Conservation (phyloP, 208 protist species). For the Trypanosomatidae sp. region DNA sequence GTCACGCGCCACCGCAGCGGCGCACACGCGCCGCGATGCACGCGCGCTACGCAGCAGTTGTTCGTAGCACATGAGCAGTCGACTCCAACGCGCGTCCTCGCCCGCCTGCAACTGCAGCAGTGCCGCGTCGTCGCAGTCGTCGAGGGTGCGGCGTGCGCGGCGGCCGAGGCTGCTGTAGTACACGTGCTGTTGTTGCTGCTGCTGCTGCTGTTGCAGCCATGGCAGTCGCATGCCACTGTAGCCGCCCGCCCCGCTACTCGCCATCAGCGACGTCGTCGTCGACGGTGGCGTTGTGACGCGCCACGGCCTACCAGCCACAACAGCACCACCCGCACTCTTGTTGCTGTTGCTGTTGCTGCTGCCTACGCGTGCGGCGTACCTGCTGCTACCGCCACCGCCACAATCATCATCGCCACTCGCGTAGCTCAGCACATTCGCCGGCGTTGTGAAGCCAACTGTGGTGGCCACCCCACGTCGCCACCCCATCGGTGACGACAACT, state of each 20-base stretch:
- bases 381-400: no score
- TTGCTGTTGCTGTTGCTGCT: no score
- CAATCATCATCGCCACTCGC: no score
- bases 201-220: neutral
- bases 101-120: constrained; percentile 16
- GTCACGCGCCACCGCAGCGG: constrained; percentile 17
- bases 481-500: no score
- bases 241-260: neutral
- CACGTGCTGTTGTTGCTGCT: no score
- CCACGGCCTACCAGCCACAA: no score
- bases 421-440: no score
- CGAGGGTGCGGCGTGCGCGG: neutral
- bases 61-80: constrained; percentile 48
- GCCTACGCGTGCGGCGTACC: no score
- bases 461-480: no score
- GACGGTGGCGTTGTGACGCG: neutral
- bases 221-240: neutral
- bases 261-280: neutral
- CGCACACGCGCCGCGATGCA: constrained; percentile 6
- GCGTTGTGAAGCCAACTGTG: no score
- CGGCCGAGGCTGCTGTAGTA: neutral
- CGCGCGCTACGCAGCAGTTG: constrained; percentile 28
- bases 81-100: constrained; percentile 45
- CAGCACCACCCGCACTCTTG: no score
- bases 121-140: constrained; percentile 13